Evolutionary conservation across 2,329 filamentous ascomycete species (phyloP), one percentile per base, ranked within the genome.

Genomic region (Periglandula ipomoeae): DNA sequence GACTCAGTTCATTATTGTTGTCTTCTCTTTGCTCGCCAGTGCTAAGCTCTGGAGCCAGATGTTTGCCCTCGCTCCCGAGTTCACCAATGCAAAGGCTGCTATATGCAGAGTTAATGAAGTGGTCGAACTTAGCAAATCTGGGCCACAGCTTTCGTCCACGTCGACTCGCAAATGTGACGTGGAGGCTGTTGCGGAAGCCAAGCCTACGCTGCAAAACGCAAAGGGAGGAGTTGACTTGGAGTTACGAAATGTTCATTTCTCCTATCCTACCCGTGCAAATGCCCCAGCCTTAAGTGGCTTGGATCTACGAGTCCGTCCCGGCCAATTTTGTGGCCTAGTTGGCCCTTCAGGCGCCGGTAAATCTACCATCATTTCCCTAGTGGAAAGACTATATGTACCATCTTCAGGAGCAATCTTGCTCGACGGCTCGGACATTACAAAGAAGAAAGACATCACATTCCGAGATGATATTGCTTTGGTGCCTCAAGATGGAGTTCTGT

Each of bases 1-100:
- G 39, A 78, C 81, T 27, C 76, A 85, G n/a, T 89, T 89, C 67
- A 82, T 89, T 62, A 84, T 87, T 56, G 82, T 69, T 83, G 2
- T 71, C 79, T 4, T 73, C 5, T 75, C 80, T 0, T 71, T 85
- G 44, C 69, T 85, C 1, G 74, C 84, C 47, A 79, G 75, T 41
- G 79, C 82, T 0, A 75, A 80, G 55, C 68, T n/a, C n/a, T n/a
- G n/a, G n/a, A 76, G 80, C 24, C 79, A 83, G 57, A 76, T 85
- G 61, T 84, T 84, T 59, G 74, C 76, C 3, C 71, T 85, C 1
- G 79, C 80, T 0, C 81, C 81, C 0, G 81, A 85, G 50, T 30
- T 70, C 23, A 46, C 44, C 37, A 46, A 46, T n/a, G n/a, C n/a
- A n/a, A n/a, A n/a, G 35, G 44, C 44, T 30, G 44, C 35, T 35